phyloP scores from a whole-genome alignment of 228 moss, liverwort and hornwort species.

The Sphagnum magellanicum region DNA sequence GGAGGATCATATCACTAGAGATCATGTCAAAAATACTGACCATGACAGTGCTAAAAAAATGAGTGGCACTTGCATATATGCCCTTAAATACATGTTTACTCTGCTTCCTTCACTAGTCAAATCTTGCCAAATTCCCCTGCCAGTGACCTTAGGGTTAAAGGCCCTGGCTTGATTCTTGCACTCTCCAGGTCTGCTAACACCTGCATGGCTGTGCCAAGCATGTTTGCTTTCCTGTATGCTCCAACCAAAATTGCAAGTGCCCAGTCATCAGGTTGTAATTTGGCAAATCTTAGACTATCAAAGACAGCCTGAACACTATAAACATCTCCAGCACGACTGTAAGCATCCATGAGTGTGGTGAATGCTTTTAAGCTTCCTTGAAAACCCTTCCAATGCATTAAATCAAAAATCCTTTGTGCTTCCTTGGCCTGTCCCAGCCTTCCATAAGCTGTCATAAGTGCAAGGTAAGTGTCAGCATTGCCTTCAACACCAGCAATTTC shows the following conservation, averaged over 20 bases:
- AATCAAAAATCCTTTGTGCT: slow-evolving; percentile 73
- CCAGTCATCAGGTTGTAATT: slow-evolving; percentile 76
- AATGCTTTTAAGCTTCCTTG: slow-evolving; percentile 55
- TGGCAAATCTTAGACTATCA: slow-evolving; percentile 43
- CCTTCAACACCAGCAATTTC: slow-evolving; percentile 35
- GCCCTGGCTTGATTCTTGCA: slow-evolving; percentile 51
- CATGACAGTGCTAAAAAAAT: neutral
- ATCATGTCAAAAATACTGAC: no score
- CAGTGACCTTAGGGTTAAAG: slow-evolving; percentile 49
- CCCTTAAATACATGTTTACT: slow-evolving; percentile 22
- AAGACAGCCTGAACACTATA: slow-evolving; percentile 62
- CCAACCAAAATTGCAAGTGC: slow-evolving; percentile 53
- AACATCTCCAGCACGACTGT: slow-evolving; percentile 51
- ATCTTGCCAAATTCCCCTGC: slow-evolving; percentile 57
- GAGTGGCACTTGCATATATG: neutral
- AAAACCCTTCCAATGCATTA: slow-evolving; percentile 65
- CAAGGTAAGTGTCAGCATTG: slow-evolving; percentile 44
- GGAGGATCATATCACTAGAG: no score
- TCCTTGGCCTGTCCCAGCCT: slow-evolving; percentile 49
- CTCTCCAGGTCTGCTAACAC: slow-evolving; percentile 58
- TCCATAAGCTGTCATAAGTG: slow-evolving; percentile 69
- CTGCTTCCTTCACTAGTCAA: slow-evolving; percentile 66
- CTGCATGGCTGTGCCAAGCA: slow-evolving; percentile 55
- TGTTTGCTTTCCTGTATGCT: slow-evolving; percentile 57
- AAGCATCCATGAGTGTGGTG: slow-evolving; percentile 77